Conservation (phyloP, 306 rosid species). For the Medicago arabica region DNA sequence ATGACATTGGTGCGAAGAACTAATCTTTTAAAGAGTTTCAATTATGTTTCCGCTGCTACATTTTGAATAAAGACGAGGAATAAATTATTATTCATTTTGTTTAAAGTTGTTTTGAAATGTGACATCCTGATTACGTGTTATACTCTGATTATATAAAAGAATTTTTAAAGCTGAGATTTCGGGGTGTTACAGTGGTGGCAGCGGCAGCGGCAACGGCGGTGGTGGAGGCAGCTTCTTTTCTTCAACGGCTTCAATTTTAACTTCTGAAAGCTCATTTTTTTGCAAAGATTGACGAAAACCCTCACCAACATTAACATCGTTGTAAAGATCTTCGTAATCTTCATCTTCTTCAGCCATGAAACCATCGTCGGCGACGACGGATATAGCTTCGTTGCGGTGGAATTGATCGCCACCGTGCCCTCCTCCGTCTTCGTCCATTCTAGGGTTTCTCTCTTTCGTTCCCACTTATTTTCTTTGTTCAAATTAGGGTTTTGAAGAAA, state of each 20-base stretch:
- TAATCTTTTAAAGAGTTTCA: too few species aligned
- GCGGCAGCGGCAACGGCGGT: neutral
- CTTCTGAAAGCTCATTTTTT: conserved; percentile 65
- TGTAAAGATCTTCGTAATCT: conserved; percentile 88
- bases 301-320: conserved; percentile 88
- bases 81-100: too few species aligned
- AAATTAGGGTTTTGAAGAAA: conserved; percentile 31
- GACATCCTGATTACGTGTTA: too few species aligned
- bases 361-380: conserved; percentile 88
- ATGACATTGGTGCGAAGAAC: too few species aligned
- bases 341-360: conserved; percentile 87
- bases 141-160: too few species aligned
- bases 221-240: conserved; percentile 49
- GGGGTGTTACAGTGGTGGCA: too few species aligned
- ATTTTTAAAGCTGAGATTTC: too few species aligned
- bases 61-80: too few species aligned
- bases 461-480: neutral
- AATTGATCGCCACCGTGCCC: conserved; percentile 83
- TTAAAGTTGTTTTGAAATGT: too few species aligned
- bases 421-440: conserved; percentile 65
- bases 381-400: conserved; percentile 93
- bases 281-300: conserved; percentile 83
- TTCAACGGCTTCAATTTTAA: conserved; percentile 54
- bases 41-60: too few species aligned
- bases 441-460: neutral